Evolutionary conservation across 208 protist species (phyloP).

Genomic region (Crithidia mellificae): DNA sequence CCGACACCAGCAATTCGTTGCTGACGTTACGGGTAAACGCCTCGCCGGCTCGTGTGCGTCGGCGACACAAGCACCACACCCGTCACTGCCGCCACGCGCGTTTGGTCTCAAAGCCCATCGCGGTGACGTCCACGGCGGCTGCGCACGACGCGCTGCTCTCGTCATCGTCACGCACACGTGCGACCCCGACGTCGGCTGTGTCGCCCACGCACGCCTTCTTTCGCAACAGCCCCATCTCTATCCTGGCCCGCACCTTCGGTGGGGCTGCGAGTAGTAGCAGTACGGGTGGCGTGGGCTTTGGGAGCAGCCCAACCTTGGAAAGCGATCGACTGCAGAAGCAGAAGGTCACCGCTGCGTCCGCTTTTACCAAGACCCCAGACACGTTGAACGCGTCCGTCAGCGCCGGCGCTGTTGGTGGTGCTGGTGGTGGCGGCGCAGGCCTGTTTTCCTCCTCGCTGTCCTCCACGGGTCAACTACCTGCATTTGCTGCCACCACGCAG

Average conservation of each 20-base stretch:
- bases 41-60: not conserved
- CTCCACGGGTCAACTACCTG: not conserved
- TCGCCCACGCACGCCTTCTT: conserved; percentile 3
- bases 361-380: not conserved
- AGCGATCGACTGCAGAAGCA: not conserved
- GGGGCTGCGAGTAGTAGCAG: not conserved
- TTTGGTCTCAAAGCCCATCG: conserved; percentile 1
- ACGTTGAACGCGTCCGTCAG: not conserved
- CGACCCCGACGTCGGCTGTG: conserved; percentile 4
- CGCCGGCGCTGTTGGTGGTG: not conserved
- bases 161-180: not conserved
- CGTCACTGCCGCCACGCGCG: not conserved
- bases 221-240: conserved; percentile 13
- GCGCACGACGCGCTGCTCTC: not conserved
- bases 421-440: too few relatives aligned
- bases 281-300: conserved; percentile 1
- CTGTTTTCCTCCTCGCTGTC: not conserved
- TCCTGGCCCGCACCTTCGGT: conserved; percentile 23
- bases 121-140: not conserved
- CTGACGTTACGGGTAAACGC: not conserved
- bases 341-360: not conserved
- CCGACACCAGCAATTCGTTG: not conserved
- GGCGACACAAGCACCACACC: not conserved
- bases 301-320: not conserved
- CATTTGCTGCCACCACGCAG: too few relatives aligned